phyloP scores from a whole-genome alignment of 2,329 filamentous ascomycete species.

The Endoconidiophora laricicola region DNA sequence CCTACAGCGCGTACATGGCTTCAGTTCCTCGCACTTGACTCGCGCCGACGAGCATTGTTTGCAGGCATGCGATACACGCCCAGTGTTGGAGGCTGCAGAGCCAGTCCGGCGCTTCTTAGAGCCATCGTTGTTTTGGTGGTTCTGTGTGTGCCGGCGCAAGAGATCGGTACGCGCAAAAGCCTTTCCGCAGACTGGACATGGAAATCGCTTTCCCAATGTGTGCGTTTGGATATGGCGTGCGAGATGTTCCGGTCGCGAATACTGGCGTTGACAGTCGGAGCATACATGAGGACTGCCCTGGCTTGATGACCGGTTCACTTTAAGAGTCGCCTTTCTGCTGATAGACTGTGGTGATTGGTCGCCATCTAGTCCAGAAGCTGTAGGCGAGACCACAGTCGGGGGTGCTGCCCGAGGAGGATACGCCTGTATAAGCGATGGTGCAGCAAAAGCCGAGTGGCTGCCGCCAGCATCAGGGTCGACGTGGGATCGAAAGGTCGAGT shows the following conservation, averaged over 20 bases:
- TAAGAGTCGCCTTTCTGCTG: too few species aligned
- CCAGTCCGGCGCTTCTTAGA: conserved; percentile 31
- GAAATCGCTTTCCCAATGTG: conserved; percentile 32
- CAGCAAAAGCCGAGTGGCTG: too few species aligned
- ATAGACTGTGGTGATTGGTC: too few species aligned
- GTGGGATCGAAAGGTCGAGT: neutral
- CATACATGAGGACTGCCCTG: conserved; percentile 24
- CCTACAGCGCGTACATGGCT: conserved; percentile 35
- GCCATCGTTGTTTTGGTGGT: conserved; percentile 31
- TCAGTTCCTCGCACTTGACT: conserved; percentile 38
- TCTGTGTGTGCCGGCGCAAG: conserved; percentile 34
- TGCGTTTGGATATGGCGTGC: conserved; percentile 35
- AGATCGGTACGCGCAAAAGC: conserved; percentile 37
- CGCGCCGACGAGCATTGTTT: conserved; percentile 33
- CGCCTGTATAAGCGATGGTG: too few species aligned
- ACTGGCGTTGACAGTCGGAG: conserved; percentile 33
- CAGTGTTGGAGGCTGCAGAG: conserved; percentile 27
- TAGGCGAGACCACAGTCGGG: too few species aligned
- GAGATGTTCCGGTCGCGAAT: conserved; percentile 37
- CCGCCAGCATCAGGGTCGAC: neutral
- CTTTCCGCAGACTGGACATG: conserved; percentile 34
- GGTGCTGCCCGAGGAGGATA: too few species aligned
- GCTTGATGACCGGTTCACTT: neutral
- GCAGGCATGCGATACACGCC: conserved; percentile 37
- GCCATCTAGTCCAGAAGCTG: too few species aligned